Percentiles rank a stretch among this genome's conserved stretches.
phyloP scores from a whole-genome alignment of 345 rosid genomes.

The Arabidopsis suecica region DNA sequence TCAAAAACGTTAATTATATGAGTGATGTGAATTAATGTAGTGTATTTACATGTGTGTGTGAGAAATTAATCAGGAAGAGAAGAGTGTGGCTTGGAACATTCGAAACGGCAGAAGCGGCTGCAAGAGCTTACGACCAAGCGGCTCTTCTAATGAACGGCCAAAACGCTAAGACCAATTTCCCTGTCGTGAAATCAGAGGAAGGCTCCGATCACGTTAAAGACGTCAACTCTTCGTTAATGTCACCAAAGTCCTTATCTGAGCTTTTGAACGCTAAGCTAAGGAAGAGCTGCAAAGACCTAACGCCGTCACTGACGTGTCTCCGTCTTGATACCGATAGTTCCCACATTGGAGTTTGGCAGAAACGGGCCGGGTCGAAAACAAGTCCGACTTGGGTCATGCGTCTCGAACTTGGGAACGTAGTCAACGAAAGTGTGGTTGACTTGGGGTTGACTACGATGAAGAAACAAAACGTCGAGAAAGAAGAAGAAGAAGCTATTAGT shows the following conservation, averaged over 20 bases:
- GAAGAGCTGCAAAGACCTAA: constrained; percentile 59
- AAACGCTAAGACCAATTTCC: constrained; percentile 77
- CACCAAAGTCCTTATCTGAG: constrained; percentile 58
- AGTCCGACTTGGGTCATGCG: constrained; percentile 72
- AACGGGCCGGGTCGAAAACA: constrained; percentile 63
- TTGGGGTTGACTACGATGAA: constrained; percentile 3
- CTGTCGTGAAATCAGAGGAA: constrained; percentile 32
- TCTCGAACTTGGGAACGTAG: constrained; percentile 58
- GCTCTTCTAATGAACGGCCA: constrained; percentile 74
- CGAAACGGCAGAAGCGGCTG: constrained; percentile 80
- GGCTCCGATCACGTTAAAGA: constrained; percentile 28
- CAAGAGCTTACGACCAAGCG: constrained; percentile 73
- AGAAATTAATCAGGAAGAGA: constrained; percentile 55
- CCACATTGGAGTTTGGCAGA: constrained; percentile 80
- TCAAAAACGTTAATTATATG: no score
- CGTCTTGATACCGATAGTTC: constrained; percentile 75
- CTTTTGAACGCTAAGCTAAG: constrained; percentile 60
- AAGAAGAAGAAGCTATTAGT: constrained; percentile 16
- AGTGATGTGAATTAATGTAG: no score
- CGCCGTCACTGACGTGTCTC: constrained; percentile 69
- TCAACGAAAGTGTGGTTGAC: constrained; percentile 23
- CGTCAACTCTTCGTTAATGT: constrained; percentile 39
- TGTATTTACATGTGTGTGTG: not conserved
- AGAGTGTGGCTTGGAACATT: constrained; percentile 87
- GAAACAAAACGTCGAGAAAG: constrained; percentile 19